These are phyloP conservation scores for Collybia sordida DNA, from an alignment of 768 basidiomycete genomes.

Conservation along the genomic window DNA sequence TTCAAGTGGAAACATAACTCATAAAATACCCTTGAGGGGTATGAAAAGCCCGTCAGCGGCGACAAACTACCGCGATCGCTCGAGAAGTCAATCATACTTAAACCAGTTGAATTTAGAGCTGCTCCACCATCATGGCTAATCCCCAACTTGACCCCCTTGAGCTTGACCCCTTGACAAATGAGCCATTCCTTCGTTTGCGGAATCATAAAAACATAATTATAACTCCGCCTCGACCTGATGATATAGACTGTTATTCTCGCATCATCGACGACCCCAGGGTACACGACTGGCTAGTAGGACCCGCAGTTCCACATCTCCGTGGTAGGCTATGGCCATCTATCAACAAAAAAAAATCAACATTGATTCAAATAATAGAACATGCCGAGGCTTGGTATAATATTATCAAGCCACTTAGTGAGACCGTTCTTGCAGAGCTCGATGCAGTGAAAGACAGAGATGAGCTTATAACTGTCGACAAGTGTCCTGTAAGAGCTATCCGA, in stretches of 20 bases:
- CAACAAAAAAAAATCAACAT: neutral
- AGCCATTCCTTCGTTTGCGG: neutral
- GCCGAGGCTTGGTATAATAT: conserved; percentile 26
- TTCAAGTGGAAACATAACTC: too few relatives aligned
- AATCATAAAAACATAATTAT: neutral
- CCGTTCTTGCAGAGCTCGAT: conserved; percentile 28
- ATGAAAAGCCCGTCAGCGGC: too few relatives aligned
- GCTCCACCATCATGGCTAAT: neutral
- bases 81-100: too few relatives aligned
- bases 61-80: too few relatives aligned
- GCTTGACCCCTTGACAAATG: neutral
- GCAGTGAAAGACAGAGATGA: conserved; percentile 19
- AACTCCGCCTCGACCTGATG: neutral
- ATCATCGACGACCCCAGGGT: neutral
- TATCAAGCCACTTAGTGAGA: conserved; percentile 27
- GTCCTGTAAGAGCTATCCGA: conserved; percentile 51
- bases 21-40: too few relatives aligned
- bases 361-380: conserved; percentile 27
- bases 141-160: neutral
- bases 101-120: too few relatives aligned
- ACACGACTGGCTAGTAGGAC: neutral
- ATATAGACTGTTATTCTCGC: neutral
- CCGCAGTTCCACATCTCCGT: neutral
- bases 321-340: neutral
- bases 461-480: conserved; percentile 35